A percentile compares a stretch with the other conserved stretches of the same genome.
These are phyloP conservation scores for Xanthoparmelia taractica DNA, from an alignment of 495 filamentous ascomycete species.

Conservation along the genomic window DNA sequence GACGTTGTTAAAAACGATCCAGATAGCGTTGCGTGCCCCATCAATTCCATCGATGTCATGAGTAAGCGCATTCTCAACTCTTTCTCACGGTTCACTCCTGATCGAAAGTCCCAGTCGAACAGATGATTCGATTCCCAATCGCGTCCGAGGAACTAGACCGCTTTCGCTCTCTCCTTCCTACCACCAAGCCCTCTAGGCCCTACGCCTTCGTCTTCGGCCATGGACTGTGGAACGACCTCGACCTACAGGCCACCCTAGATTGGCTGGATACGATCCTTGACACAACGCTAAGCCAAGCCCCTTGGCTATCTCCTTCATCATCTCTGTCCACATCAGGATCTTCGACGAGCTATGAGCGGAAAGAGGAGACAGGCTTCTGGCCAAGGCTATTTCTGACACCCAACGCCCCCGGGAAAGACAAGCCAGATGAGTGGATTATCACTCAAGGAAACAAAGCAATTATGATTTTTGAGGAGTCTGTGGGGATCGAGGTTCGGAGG, in stretches of 20 bases:
- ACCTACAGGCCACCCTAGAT: slow-evolving; percentile 37
- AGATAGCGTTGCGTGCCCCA: slow-evolving; percentile 35
- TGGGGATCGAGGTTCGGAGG: slow-evolving; percentile 33
- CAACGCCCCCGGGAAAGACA: slow-evolving; percentile 46
- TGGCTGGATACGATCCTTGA: slow-evolving; percentile 40
- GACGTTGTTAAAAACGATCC: slow-evolving; percentile 44
- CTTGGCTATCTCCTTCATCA: slow-evolving; percentile 24
- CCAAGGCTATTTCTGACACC: slow-evolving; percentile 44
- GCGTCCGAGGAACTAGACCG: slow-evolving; percentile 38
- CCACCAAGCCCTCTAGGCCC: slow-evolving; percentile 32
- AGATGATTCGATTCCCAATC: slow-evolving; percentile 43
- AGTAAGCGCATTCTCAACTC: slow-evolving; percentile 29
- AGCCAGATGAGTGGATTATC: slow-evolving; percentile 45
- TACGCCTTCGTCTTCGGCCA: slow-evolving; percentile 46
- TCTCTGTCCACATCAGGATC: neutral
- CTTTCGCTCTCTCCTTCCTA: slow-evolving; percentile 33
- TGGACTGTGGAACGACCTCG: slow-evolving; percentile 46
- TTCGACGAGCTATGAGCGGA: slow-evolving; percentile 7
- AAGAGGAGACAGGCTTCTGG: slow-evolving; percentile 26
- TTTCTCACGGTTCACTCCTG: neutral
- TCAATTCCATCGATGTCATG: slow-evolving; percentile 36
- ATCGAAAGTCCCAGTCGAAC: slow-evolving; percentile 36
- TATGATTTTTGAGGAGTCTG: slow-evolving; percentile 41
- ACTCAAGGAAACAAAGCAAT: slow-evolving; percentile 47
- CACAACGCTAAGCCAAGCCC: slow-evolving; percentile 24